Evolutionary conservation across 225 moss, liverwort and hornwort species (phyloP).

Genomic region (Asterella californica): DNA sequence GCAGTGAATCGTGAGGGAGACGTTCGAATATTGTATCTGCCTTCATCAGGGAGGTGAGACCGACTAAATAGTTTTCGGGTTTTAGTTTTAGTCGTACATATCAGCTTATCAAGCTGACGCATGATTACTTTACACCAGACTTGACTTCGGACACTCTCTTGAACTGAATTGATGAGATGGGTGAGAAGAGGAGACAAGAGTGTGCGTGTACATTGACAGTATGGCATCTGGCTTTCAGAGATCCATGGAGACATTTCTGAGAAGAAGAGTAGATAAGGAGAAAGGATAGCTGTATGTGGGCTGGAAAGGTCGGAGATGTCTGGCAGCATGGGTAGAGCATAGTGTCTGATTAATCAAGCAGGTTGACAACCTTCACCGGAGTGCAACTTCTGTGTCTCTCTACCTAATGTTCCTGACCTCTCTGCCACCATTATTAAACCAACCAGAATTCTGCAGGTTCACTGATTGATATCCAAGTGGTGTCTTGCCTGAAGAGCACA

Average conservation of each 20-base stretch:
- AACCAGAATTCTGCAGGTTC: conserved; percentile 4
- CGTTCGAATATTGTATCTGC: not conserved
- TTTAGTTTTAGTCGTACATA: no score
- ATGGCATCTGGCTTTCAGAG: no score
- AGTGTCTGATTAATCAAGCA: not conserved
- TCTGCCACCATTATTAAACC: not conserved
- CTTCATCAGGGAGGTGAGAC: not conserved
- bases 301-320: not conserved
- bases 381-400: not conserved
- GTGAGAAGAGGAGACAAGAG: not conserved
- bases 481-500: not conserved
- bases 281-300: not conserved
- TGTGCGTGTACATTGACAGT: not conserved
- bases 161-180: not conserved
- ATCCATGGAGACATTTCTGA: not conserved
- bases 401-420: not conserved
- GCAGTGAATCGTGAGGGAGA: not conserved
- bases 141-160: not conserved
- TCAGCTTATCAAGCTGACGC: no score
- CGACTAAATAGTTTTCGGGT: no score
- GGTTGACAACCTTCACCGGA: not conserved
- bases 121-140: not conserved
- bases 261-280: not conserved
- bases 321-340: not conserved
- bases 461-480: not conserved